phyloP scores from a whole-genome alignment of 2,329 filamentous ascomycete species.

The Nemania sp. region DNA sequence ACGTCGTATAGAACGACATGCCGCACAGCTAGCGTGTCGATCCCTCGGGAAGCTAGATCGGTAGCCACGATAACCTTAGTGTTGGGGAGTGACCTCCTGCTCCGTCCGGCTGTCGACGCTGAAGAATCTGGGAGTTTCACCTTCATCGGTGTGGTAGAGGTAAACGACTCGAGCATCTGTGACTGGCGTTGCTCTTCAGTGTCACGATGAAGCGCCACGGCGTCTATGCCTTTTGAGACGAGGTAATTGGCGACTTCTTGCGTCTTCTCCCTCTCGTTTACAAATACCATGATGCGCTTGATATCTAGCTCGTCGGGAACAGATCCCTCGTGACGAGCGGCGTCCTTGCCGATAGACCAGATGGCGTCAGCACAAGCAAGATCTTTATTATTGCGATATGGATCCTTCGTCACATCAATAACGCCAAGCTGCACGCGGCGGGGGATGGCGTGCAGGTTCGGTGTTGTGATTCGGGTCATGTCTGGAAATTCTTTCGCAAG shows the following conservation, averaged over 20 bases:
- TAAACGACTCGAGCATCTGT: conserved; percentile 79
- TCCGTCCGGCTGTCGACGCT: conserved; percentile 36
- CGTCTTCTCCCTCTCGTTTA: conserved; percentile 92
- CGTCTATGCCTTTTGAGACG: conserved; percentile 82
- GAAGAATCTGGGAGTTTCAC: conserved; percentile 23
- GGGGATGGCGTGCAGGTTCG: conserved; percentile 94
- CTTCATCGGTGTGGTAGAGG: conserved; percentile 49
- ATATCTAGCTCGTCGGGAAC: conserved; percentile 64
- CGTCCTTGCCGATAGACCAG: conserved; percentile 86
- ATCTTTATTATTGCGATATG: conserved; percentile 89
- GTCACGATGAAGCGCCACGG: conserved; percentile 82
- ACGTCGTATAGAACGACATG: conserved; percentile 96
- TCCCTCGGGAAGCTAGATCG: conserved; percentile 87
- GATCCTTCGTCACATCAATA: conserved; percentile 88
- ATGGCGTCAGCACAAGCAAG: conserved; percentile 94
- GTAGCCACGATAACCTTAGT: conserved; percentile 94
- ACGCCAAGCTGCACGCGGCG: conserved; percentile 92
- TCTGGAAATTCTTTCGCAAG: conserved; percentile 81
- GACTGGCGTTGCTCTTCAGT: conserved; percentile 76
- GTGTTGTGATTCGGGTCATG: conserved; percentile 85
- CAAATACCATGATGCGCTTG: conserved; percentile 91
- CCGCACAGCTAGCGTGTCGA: conserved; percentile 88
- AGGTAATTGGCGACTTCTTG: conserved; percentile 81
- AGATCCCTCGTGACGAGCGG: conserved; percentile 59
- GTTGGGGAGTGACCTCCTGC: conserved; percentile 65